Evolutionary conservation across 108 stramenopile genomes (phyloP).

Genomic region (Fistulifera pelliculosa): DNA sequence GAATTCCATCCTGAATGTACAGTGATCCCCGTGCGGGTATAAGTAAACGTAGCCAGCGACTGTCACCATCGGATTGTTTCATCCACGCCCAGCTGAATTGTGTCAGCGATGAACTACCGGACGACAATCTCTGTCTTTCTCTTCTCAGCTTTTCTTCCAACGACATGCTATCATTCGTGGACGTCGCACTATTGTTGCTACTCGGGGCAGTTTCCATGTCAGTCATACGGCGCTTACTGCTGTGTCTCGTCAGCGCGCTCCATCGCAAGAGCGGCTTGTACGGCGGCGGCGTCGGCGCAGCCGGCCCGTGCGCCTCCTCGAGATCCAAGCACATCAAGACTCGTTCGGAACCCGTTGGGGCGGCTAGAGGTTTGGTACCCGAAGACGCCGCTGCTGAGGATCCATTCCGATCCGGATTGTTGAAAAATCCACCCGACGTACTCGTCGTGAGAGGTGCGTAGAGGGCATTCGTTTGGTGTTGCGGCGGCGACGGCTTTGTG

Average conservation of each 20-base stretch:
- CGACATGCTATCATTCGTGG: conserved; percentile 9
- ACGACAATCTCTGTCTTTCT: conserved; percentile 45
- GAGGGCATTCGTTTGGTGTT: background rate
- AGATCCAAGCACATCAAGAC: conserved; percentile 9
- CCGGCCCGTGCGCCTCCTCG: background rate
- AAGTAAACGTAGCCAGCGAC: conserved; percentile 27
- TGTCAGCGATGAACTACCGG: conserved; percentile 29
- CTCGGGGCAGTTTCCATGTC: conserved; percentile 6
- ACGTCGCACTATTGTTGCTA: conserved; percentile 6
- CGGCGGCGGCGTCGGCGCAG: conserved; percentile 2
- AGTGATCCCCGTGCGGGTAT: conserved; percentile 51
- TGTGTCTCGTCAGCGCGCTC: conserved; percentile 5
- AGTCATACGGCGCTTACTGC: conserved; percentile 8
- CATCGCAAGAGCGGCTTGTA: background rate
- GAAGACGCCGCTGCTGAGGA: background rate
- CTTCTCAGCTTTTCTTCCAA: conserved; percentile 48
- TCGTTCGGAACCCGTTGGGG: background rate
- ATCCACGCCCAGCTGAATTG: conserved; percentile 45
- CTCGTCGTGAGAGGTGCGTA: conserved; percentile 5
- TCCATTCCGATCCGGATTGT: background rate
- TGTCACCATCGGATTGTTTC: background rate
- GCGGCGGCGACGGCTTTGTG: background rate
- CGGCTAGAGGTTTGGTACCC: background rate
- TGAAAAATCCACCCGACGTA: too few relatives aligned
- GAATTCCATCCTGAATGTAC: conserved; percentile 52